phyloP scores from a whole-genome alignment of 768 basidiomycete genomes.

The Phanerochaete carnosa region DNA sequence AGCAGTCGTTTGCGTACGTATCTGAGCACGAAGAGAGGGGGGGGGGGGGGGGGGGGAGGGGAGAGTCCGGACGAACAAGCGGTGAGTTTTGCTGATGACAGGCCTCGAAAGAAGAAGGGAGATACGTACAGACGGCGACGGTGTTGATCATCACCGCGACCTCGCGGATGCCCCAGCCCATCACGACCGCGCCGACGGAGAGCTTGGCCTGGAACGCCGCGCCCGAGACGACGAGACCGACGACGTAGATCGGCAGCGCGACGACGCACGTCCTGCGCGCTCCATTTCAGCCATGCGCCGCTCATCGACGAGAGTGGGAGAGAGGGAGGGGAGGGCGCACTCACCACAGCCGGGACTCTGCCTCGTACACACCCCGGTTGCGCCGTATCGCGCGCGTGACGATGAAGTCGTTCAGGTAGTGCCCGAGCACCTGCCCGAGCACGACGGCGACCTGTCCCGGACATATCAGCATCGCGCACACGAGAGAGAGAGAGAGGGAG shows the following conservation, averaged over 20 bases:
- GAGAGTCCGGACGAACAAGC: too few relatives aligned
- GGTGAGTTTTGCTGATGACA: not conserved
- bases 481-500: too few relatives aligned
- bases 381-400: constrained; percentile 39
- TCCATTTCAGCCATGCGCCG: not conserved
- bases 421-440: constrained; percentile 49
- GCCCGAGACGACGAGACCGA: constrained; percentile 58
- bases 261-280: constrained; percentile 54
- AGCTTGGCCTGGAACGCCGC: constrained; percentile 51
- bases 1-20: constrained; percentile 47
- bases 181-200: constrained; percentile 48
- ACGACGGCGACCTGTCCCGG: constrained; percentile 40
- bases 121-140: constrained; percentile 53
- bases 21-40: too few relatives aligned
- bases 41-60: too few relatives aligned
- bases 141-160: constrained; percentile 57
- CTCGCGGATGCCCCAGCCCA: constrained; percentile 67
- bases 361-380: constrained; percentile 50
- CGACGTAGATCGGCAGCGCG: constrained; percentile 54
- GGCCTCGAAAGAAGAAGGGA: not conserved
- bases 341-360: constrained; percentile 57
- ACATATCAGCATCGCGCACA: not conserved
- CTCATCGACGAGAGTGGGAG: too few relatives aligned
- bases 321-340: constrained; percentile 4
- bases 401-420: constrained; percentile 48